phyloP scores from a whole-genome alignment of 768 basidiomycete genomes.

The Infundibulicybe gibba region DNA sequence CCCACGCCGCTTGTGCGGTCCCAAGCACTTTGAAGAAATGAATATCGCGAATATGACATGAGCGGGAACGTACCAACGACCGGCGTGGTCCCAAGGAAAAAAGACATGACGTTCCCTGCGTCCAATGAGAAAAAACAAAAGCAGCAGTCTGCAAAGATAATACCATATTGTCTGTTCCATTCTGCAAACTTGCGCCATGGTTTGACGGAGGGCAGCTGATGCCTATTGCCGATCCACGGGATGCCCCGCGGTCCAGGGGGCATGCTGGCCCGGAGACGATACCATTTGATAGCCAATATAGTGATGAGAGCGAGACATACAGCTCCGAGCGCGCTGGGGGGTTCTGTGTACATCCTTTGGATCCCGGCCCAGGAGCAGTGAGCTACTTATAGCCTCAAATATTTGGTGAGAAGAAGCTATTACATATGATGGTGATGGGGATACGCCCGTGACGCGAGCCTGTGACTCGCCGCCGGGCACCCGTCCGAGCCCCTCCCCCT shows the following conservation, averaged over 20 bases:
- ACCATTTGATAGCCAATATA: slow-evolving; percentile 13
- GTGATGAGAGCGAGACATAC: no score
- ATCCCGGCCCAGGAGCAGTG: background rate
- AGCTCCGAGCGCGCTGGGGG: no score
- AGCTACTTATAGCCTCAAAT: no score
- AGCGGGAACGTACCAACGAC: slow-evolving; percentile 28
- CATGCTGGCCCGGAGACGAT: slow-evolving; percentile 27
- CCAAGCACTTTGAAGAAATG: slow-evolving; percentile 29
- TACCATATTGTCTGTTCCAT: slow-evolving; percentile 45
- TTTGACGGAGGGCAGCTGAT: slow-evolving; percentile 39
- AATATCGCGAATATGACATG: background rate
- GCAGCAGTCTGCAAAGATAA: background rate
- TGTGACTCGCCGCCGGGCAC: no score
- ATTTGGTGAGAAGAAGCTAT: no score
- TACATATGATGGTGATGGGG: no score
- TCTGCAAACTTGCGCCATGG: slow-evolving; percentile 47
- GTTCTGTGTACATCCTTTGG: no score
- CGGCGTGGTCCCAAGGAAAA: slow-evolving; percentile 37
- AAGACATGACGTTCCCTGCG: slow-evolving; percentile 35
- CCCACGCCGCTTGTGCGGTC: slow-evolving; percentile 42
- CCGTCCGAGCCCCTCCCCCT: no score
- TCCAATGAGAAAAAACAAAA: background rate
- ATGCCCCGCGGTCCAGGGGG: slow-evolving; percentile 44
- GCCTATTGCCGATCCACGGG: slow-evolving; percentile 41
- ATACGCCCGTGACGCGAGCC: no score